These are phyloP conservation scores for Fusarium sarcochroum DNA, from an alignment of 2,329 filamentous ascomycete genomes.

Conservation along the genomic window DNA sequence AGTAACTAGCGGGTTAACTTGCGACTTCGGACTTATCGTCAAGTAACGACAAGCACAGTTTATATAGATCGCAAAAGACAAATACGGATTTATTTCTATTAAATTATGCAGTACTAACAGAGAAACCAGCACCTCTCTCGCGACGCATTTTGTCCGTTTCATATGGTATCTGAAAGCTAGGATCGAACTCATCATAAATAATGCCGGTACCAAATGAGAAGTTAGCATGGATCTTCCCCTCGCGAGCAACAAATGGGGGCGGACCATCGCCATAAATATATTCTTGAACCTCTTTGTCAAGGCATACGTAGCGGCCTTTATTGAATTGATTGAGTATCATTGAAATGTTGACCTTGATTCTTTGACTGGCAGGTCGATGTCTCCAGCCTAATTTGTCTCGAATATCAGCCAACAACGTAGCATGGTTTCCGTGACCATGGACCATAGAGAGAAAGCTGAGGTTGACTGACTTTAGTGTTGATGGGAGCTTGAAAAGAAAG, in stretches of 20 bases:
- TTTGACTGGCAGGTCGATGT: background rate
- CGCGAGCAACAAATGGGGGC: background rate
- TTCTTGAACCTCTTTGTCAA: conserved; percentile 8
- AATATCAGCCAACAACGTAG: conserved; percentile 1
- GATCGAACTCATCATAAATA: background rate
- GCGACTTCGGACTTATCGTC: no score
- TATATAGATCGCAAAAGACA: no score
- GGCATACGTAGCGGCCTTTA: background rate
- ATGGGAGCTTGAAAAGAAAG: background rate
- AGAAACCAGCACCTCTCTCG: background rate
- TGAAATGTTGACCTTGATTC: background rate
- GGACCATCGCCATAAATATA: conserved; percentile 23
- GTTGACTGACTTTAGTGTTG: background rate
- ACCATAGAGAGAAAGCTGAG: conserved; percentile 14
- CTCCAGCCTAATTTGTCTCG: conserved; percentile 19
- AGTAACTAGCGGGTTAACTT: background rate
- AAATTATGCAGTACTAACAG: background rate
- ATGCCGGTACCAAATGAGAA: background rate
- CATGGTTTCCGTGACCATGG: background rate
- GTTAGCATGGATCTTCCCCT: background rate
- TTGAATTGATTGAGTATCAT: background rate
- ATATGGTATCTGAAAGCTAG: background rate
- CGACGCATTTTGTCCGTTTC: background rate
- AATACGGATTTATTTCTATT: no score
- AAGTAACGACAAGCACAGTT: no score